Percentiles rank a stretch among this genome's conserved stretches.
Evolutionary conservation across 2,329 filamentous ascomycete genomes (phyloP).

Genomic region (Leptodontidium sp.): DNA sequence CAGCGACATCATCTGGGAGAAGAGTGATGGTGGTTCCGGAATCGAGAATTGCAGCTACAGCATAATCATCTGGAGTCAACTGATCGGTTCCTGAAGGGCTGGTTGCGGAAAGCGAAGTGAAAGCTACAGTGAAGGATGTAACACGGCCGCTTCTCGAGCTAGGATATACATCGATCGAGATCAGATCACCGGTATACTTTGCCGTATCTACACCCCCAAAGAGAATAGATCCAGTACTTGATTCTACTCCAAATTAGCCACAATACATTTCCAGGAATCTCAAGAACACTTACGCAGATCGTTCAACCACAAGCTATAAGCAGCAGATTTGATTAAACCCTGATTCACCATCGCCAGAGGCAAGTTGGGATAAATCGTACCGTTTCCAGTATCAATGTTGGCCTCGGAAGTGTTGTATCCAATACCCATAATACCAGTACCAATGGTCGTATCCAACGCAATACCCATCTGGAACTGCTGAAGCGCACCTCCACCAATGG

Average conservation of each 20-base stretch:
- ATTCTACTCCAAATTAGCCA: constrained; percentile 38
- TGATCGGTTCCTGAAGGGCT: constrained; percentile 50
- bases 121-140: constrained; percentile 46
- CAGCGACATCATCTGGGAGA: constrained; percentile 65
- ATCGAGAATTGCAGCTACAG: constrained; percentile 65
- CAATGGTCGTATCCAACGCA: constrained; percentile 56
- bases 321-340: constrained; percentile 53
- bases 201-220: constrained; percentile 58
- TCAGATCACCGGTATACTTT: constrained; percentile 52
- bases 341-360: constrained; percentile 49
- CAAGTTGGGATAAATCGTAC: constrained; percentile 49
- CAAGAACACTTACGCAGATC: constrained; percentile 44
- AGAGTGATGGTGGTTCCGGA: constrained; percentile 74
- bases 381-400: constrained; percentile 57
- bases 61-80: constrained; percentile 45
- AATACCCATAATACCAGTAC: constrained; percentile 66
- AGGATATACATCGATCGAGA: constrained; percentile 46
- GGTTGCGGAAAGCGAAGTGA: constrained; percentile 45
- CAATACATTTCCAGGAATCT: not conserved
- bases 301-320: constrained; percentile 51
- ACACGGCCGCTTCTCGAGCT: constrained; percentile 22
- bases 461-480: constrained; percentile 63
- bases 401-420: constrained; percentile 57
- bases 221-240: constrained; percentile 48
- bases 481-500: constrained; percentile 58